Evolutionary conservation across 176 grass and related monocot species (phyloP).

Genomic region (Lolium multiflorum): DNA sequence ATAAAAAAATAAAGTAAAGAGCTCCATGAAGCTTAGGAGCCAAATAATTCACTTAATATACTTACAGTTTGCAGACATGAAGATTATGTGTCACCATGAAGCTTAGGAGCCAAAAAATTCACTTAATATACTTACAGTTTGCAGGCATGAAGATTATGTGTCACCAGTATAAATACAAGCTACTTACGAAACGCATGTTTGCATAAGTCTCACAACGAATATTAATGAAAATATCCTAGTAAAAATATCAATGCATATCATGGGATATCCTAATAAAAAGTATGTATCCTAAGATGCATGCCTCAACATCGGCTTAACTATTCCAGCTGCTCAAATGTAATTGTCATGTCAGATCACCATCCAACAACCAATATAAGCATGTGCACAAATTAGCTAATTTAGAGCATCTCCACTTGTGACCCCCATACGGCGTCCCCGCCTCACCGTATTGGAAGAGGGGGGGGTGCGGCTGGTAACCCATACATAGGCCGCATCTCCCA

Average conservation of each 20-base stretch:
- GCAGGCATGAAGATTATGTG: background rate
- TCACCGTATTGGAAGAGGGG: no score
- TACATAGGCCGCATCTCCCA: no score
- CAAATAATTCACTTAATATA: no score
- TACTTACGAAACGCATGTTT: background rate
- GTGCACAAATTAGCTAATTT: conserved; percentile 24
- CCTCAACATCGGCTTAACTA: conserved; percentile 24
- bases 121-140: no score
- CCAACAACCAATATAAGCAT: conserved; percentile 35
- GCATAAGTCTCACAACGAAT: background rate
- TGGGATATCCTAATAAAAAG: background rate
- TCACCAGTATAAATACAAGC: background rate
- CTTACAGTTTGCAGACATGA: background rate
- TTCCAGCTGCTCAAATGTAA: conserved; percentile 35
- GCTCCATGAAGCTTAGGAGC: no score
- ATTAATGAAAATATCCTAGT: background rate
- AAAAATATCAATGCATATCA: background rate
- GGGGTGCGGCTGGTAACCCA: no score
- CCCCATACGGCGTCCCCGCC: no score
- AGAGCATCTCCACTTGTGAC: no score
- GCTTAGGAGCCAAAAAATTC: no score
- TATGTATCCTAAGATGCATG: background rate
- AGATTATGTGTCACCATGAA: background rate
- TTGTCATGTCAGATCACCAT: conserved; percentile 33
- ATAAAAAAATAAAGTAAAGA: no score